Percentiles rank a stretch among this genome's conserved stretches.
These are phyloP conservation scores for Suillus paluster DNA, from an alignment of 768 basidiomycete genomes.

Conservation along the genomic window DNA sequence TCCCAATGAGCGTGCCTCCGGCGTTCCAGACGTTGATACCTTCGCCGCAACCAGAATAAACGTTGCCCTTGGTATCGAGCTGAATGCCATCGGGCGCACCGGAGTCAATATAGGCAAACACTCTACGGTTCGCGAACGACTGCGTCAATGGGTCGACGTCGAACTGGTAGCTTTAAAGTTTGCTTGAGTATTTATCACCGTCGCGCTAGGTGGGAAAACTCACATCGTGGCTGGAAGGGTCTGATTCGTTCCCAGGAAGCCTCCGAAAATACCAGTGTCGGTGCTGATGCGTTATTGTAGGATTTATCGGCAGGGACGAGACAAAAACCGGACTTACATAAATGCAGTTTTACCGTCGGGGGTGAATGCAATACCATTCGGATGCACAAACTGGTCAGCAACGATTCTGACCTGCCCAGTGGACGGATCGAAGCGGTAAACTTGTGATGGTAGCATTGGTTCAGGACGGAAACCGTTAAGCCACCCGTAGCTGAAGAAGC, in stretches of 20 bases:
- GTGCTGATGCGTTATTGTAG: constrained; percentile 16
- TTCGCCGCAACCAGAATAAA: constrained; percentile 66
- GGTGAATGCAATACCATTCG: constrained; percentile 44
- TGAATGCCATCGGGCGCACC: constrained; percentile 70
- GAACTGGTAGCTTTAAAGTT: constrained; percentile 56
- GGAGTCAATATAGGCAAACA: constrained; percentile 65
- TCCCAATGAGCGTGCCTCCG: constrained; percentile 59
- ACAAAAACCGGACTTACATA: constrained; percentile 20
- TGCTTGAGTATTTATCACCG: constrained; percentile 1
- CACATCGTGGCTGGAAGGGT: constrained; percentile 31
- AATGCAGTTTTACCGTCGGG: constrained; percentile 37
- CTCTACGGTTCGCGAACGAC: constrained; percentile 56
- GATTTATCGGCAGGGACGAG: background rate
- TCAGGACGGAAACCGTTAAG: constrained; percentile 42
- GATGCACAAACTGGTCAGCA: constrained; percentile 44
- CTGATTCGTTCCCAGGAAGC: constrained; percentile 22
- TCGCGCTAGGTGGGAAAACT: background rate
- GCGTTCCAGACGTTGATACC: constrained; percentile 52
- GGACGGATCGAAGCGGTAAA: constrained; percentile 47
- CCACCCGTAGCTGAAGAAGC: constrained; percentile 42
- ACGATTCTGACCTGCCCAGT: constrained; percentile 47
- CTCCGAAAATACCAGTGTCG: constrained; percentile 26
- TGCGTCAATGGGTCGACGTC: constrained; percentile 60
- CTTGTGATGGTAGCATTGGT: constrained; percentile 47
- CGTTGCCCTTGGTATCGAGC: constrained; percentile 62